Evolutionary conservation across 2,329 filamentous ascomycete genomes (phyloP).

Genomic region (Penicillium sp.): DNA sequence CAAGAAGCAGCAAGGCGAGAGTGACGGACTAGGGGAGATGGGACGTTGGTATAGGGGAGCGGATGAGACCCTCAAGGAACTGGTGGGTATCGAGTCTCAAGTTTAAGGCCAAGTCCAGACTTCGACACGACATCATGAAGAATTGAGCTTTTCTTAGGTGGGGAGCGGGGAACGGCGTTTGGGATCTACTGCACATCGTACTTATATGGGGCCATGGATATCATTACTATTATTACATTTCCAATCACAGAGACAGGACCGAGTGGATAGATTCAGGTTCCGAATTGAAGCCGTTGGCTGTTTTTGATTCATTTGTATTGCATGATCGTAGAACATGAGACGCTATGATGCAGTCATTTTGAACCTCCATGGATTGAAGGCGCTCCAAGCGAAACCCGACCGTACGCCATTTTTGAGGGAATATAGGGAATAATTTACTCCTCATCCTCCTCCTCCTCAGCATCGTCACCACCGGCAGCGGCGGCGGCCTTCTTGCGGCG

Average conservation of each 20-base stretch:
- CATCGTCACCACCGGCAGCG: slow-evolving; percentile 64
- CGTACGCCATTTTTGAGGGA: slow-evolving; percentile 35
- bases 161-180: slow-evolving; percentile 26
- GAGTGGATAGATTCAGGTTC: slow-evolving; percentile 22
- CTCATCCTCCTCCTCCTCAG: slow-evolving; percentile 76
- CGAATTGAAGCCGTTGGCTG: slow-evolving; percentile 38
- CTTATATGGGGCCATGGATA: slow-evolving; percentile 3
- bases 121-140: slow-evolving; percentile 19
- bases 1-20: slow-evolving; percentile 44
- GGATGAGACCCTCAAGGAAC: slow-evolving; percentile 40
- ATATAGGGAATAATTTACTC: slow-evolving; percentile 40
- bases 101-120: neutral
- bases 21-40: slow-evolving; percentile 46
- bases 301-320: slow-evolving; percentile 36
- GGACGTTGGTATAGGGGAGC: slow-evolving; percentile 46
- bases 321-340: slow-evolving; percentile 42
- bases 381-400: slow-evolving; percentile 39
- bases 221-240: neutral
- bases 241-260: neutral
- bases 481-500: slow-evolving; percentile 99
- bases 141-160: slow-evolving; percentile 3
- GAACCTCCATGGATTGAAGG: slow-evolving; percentile 33
- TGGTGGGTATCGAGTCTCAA: slow-evolving; percentile 34
- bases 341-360: slow-evolving; percentile 39
- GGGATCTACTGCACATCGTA: slow-evolving; percentile 14